Conservation (phyloP, 495 filamentous ascomycete species). For the Aspergillus coremiiformis region DNA sequence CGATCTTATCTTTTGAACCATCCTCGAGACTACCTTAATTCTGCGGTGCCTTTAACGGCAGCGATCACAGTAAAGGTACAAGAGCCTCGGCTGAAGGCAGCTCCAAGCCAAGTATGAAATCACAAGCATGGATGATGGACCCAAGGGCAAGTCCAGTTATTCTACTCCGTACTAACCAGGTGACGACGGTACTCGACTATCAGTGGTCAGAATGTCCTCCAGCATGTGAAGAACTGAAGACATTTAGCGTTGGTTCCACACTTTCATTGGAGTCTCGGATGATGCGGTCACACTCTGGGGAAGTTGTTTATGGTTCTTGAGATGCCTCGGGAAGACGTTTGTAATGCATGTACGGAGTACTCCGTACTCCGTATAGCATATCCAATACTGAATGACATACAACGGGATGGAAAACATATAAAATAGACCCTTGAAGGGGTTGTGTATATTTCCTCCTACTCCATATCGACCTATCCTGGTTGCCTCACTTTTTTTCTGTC, state of each 20-base stretch:
- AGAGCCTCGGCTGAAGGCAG: slow-evolving; percentile 29
- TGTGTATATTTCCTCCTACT: neutral
- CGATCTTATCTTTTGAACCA: neutral
- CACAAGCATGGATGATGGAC: slow-evolving; percentile 2
- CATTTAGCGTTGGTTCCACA: neutral
- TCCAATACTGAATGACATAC: neutral
- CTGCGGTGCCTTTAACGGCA: too few relatives aligned
- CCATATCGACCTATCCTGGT: neutral
- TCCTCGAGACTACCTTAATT: neutral
- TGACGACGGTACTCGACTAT: neutral
- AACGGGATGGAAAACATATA: neutral
- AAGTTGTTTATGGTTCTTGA: neutral
- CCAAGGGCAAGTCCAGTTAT: too few relatives aligned
- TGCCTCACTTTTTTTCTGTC: neutral
- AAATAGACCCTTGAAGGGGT: neutral
- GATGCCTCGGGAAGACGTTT: neutral
- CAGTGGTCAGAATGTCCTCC: neutral
- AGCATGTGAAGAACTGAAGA: slow-evolving; percentile 6
- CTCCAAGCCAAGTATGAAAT: slow-evolving; percentile 1
- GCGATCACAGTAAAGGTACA: too few relatives aligned
- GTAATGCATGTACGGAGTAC: neutral
- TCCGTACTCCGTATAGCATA: neutral
- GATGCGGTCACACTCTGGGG: slow-evolving; percentile 5
- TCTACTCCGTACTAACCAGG: neutral
- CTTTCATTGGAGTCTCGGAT: neutral